Conservation (phyloP, 345 rosid genomes). For the Camelina hispida region DNA sequence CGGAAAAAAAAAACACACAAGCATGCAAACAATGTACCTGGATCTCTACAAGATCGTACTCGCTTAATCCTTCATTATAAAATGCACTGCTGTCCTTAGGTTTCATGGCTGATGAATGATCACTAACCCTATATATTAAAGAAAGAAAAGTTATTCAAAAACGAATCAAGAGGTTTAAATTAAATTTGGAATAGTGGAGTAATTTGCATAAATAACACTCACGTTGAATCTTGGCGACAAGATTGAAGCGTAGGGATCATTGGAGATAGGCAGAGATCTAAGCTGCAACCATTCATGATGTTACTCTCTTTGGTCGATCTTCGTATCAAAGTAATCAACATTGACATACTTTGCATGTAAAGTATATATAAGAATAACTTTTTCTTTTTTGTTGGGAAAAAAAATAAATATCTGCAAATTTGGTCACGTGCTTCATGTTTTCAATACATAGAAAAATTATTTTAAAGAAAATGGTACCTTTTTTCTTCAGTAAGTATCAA, state of each 20-base stretch:
- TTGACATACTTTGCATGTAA: conserved; percentile 17
- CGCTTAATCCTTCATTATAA: neutral
- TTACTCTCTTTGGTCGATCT: conserved; percentile 23
- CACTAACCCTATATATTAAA: neutral
- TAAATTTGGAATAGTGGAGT: neutral
- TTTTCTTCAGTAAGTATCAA: too few species aligned
- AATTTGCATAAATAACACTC: neutral
- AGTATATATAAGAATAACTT: conserved; percentile 1
- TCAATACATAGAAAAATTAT: neutral
- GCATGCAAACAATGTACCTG: conserved; percentile 20
- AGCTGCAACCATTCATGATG: conserved; percentile 34
- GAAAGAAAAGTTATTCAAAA: neutral
- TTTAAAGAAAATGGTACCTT: neutral
- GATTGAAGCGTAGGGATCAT: conserved; percentile 34
- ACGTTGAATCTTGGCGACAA: conserved; percentile 29
- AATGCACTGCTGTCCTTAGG: conserved; percentile 14
- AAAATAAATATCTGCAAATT: conserved; percentile 43
- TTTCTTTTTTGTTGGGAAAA: neutral
- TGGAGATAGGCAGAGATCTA: conserved; percentile 43
- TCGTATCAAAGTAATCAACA: conserved; percentile 25
- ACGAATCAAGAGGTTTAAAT: neutral
- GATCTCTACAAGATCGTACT: conserved; percentile 38
- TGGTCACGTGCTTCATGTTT: conserved; percentile 48
- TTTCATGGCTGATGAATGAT: neutral
- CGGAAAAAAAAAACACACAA: neutral